phyloP scores from a whole-genome alignment of 2,329 filamentous ascomycete species.

The Fusarium setosum region DNA sequence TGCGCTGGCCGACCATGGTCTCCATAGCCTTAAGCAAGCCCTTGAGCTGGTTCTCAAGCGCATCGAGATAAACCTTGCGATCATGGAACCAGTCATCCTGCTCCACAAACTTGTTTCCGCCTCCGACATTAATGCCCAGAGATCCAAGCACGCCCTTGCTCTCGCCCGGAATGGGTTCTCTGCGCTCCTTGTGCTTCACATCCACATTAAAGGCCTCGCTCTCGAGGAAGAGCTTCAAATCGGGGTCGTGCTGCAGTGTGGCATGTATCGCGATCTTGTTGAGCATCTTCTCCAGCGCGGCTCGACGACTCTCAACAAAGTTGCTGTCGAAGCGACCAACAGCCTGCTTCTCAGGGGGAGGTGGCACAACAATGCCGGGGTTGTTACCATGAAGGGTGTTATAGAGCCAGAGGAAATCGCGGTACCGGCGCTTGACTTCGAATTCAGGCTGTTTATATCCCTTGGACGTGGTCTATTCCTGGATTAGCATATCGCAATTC shows the following conservation, averaged over 20 bases:
- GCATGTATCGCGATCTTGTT: slow-evolving; percentile 95
- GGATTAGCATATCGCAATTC: slow-evolving; percentile 4
- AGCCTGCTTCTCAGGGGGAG: slow-evolving; percentile 97
- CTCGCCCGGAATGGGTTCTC: slow-evolving; percentile 86
- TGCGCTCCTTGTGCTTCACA: slow-evolving; percentile 96
- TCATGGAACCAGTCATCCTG: slow-evolving; percentile 99
- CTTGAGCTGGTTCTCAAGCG: slow-evolving; percentile 90
- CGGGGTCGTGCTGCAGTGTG: slow-evolving; percentile 90
- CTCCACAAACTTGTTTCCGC: slow-evolving; percentile 90
- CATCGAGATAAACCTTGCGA: slow-evolving; percentile 92
- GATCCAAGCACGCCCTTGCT: slow-evolving; percentile 94
- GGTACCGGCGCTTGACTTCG: slow-evolving; percentile 91
- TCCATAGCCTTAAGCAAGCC: slow-evolving; percentile 94
- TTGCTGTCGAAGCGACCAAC: slow-evolving; percentile 96
- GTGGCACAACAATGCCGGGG: slow-evolving; percentile 93
- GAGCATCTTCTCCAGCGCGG: slow-evolving; percentile 95
- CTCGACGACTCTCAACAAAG: slow-evolving; percentile 92
- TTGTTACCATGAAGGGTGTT: slow-evolving; percentile 94
- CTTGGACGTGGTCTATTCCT: slow-evolving; percentile 85
- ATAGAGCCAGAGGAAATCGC: slow-evolving; percentile 98
- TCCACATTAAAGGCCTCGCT: slow-evolving; percentile 97
- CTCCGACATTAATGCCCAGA: slow-evolving; percentile 81
- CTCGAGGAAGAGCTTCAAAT: slow-evolving; percentile 96
- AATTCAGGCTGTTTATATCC: slow-evolving; percentile 95
- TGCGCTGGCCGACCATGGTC: slow-evolving; percentile 89